Base-by-base conservation (phyloP, 1,284 basidiomycete genomes). In the Wolfiporia cocos region DNA sequence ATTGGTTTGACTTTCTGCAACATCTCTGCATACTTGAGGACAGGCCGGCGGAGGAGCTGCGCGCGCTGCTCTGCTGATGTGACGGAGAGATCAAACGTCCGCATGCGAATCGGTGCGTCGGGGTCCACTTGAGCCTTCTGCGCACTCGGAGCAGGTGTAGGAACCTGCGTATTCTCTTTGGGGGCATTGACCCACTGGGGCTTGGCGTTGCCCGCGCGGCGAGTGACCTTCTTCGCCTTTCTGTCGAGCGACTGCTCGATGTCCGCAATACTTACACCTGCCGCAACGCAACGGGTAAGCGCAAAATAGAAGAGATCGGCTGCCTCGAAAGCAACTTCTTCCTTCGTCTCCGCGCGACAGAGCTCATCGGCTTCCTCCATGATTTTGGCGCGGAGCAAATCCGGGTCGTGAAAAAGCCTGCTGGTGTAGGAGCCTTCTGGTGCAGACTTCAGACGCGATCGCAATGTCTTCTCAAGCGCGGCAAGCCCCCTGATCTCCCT, bases 291-390 rank as follows among this genome's bases (percentile, higher is more conserved):
- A 49, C 88, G 85, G 14, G 89, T 81, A 49, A 99, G 68, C 2
- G 89, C 83, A 66, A 99, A 99, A 70, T 99, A 99, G 37, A 97
- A 57, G 30, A 99, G 69, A 65, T 99, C 96, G 0, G 95, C 95
- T 2, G 93, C 91, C 65, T 99, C 96, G 51, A 95, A 96, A 1
- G 92, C 89, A n/a, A 98, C 73, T 34, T 94, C 87, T 40, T 92
- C 85, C 57, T 79, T 77, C 4, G 79, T 80, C 53, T 81, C 70
- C 12, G 96, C 96, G 20, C 76, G 74, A 57, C 93, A 95, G 11
- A 99, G 76, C 64, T 99, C 96, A 55, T 95, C 91, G 0, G 96
- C 96, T 64, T 99, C 96, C 64, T 99, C 96, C 80, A 90, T 92
- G 48, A 99, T 92, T 70, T 99, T 99, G 39, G 93, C 85, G 39